Conservation (phyloP, 108 stramenopile genomes). For the Hondaea fermentalgiana region DNA sequence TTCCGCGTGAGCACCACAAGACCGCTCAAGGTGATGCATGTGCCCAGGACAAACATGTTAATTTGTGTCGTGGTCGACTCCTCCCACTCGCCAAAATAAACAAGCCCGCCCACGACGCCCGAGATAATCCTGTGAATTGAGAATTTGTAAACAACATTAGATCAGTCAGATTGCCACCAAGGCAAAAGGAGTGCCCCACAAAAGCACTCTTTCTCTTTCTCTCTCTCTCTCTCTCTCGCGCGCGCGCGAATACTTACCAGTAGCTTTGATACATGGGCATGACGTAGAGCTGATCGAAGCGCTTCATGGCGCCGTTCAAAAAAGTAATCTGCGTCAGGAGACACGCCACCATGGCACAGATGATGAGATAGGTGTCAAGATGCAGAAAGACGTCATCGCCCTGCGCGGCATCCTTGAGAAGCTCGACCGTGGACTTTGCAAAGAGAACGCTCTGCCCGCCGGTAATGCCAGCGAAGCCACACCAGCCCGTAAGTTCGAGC, state of each 20-base stretch:
- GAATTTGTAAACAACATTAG: neutral
- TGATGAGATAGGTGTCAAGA: slow-evolving; percentile 26
- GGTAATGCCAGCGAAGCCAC: slow-evolving; percentile 38
- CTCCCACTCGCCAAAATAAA: slow-evolving; percentile 13
- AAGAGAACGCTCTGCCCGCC: slow-evolving; percentile 41
- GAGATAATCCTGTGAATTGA: neutral
- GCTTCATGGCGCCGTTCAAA: slow-evolving; percentile 38
- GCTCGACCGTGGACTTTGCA: slow-evolving; percentile 40
- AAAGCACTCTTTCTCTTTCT: too few relatives aligned
- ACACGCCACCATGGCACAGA: slow-evolving; percentile 20
- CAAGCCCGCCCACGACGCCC: neutral
- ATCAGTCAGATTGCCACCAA: neutral
- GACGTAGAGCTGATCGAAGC: slow-evolving; percentile 39
- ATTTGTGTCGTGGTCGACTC: neutral
- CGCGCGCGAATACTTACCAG: neutral
- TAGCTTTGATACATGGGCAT: slow-evolving; percentile 46
- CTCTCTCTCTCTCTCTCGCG: neutral
- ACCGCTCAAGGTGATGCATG: neutral
- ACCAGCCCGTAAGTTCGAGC: slow-evolving; percentile 23
- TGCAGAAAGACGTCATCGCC: slow-evolving; percentile 20
- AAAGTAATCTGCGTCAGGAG: slow-evolving; percentile 37
- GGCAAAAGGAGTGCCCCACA: too few relatives aligned
- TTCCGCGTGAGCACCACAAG: neutral
- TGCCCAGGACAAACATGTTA: neutral
- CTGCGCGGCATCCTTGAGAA: slow-evolving; percentile 37